phyloP scores from a whole-genome alignment of 805 yeast genomes.

The Saturnispora sekii region DNA sequence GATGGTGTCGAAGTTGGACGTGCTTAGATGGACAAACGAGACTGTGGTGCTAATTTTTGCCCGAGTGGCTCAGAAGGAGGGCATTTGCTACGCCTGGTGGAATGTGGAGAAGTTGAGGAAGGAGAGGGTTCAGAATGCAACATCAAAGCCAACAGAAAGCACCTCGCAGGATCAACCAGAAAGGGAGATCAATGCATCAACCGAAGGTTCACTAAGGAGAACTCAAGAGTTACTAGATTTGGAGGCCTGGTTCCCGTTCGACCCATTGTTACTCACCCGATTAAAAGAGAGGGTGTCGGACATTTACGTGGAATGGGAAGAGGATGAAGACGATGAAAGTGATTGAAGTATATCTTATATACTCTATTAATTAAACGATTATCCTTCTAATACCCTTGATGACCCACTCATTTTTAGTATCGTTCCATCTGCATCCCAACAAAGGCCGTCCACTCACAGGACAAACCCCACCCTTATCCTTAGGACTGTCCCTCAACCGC shows the following conservation, averaged over 20 bases:
- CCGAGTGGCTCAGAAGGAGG: slow-evolving; percentile 78
- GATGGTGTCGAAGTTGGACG: slow-evolving; percentile 83
- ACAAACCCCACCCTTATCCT: slow-evolving; percentile 57
- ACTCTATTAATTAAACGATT: slow-evolving; percentile 31
- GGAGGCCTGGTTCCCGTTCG: slow-evolving; percentile 95
- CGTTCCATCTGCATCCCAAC: slow-evolving; percentile 59
- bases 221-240: slow-evolving; percentile 75
- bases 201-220: slow-evolving; percentile 18
- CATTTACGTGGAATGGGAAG: slow-evolving; percentile 76
- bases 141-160: neutral
- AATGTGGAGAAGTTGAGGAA: slow-evolving; percentile 85
- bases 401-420: slow-evolving; percentile 53
- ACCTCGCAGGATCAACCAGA: neutral
- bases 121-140: slow-evolving; percentile 35
- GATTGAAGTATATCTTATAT: slow-evolving; percentile 16
- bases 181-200: neutral
- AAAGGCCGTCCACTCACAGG: slow-evolving; percentile 72
- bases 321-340: slow-evolving; percentile 42
- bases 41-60: slow-evolving; percentile 93
- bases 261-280: slow-evolving; percentile 68
- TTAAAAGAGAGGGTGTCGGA: slow-evolving; percentile 46
- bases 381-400: slow-evolving; percentile 67
- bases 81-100: slow-evolving; percentile 86
- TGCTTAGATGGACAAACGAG: slow-evolving; percentile 85
- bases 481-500: slow-evolving; percentile 41